Evolutionary conservation across 345 rosid species (phyloP).

Genomic region (Linum usitatissimum): DNA sequence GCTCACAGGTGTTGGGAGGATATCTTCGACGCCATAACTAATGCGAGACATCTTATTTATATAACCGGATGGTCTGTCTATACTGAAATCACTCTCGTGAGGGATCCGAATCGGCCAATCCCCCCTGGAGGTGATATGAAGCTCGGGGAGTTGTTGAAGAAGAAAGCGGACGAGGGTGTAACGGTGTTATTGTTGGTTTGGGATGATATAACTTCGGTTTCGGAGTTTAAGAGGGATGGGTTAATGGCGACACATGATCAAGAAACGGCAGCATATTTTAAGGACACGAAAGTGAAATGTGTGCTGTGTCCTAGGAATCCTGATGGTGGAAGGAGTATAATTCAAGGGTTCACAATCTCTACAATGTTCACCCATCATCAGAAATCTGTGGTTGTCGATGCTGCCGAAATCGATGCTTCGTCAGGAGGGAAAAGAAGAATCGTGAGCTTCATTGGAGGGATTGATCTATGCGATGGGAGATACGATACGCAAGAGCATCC

Average conservation of each 20-base stretch:
- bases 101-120: constrained; percentile 39
- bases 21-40: constrained; percentile 46
- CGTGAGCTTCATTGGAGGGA: constrained; percentile 77
- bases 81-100: constrained; percentile 37
- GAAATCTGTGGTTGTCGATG: constrained; percentile 56
- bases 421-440: constrained; percentile 31
- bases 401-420: constrained; percentile 4
- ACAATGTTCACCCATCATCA: constrained; percentile 79
- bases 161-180: constrained; percentile 54
- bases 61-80: constrained; percentile 76
- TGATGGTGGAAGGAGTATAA: constrained; percentile 28
- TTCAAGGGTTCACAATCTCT: constrained; percentile 36
- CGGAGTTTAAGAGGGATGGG: constrained; percentile 36
- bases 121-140: constrained; percentile 21
- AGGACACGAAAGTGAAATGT: constrained; percentile 46
- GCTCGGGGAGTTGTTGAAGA: constrained; percentile 49
- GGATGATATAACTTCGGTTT: constrained; percentile 66
- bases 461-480: constrained; percentile 84
- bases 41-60: constrained; percentile 56
- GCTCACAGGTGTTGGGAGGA: constrained; percentile 74
- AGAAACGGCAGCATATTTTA: constrained; percentile 44
- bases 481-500: constrained; percentile 70
- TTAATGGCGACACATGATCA: constrained; percentile 74
- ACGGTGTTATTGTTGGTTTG: constrained; percentile 62
- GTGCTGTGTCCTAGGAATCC: constrained; percentile 55